Evolutionary conservation across 2,329 filamentous ascomycete species (phyloP).

Genomic region (Penicillium sp.): DNA sequence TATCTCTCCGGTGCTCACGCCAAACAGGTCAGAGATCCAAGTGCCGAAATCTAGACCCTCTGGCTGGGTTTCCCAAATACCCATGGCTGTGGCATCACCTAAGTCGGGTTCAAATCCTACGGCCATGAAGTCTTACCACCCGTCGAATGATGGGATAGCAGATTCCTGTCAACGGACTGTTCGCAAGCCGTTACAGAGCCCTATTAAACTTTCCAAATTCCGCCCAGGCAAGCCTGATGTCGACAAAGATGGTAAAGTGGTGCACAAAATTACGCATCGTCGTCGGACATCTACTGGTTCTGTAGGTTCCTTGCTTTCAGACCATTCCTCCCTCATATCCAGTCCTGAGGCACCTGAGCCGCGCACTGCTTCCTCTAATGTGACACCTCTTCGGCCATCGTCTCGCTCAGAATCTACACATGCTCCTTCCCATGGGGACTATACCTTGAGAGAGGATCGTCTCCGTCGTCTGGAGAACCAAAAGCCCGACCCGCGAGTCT

Average conservation of each 20-base stretch:
- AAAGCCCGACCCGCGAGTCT: conserved; percentile 17
- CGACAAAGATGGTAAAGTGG: conserved; percentile 14
- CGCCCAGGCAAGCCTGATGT: conserved; percentile 18
- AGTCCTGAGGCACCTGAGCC: conserved; percentile 24
- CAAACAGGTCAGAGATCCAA: background rate
- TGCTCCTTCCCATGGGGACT: conserved; percentile 17
- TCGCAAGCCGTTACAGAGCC: conserved; percentile 27
- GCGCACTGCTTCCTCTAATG: conserved; percentile 23
- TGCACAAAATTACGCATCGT: conserved; percentile 5
- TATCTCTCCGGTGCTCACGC: background rate
- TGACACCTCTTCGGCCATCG: conserved; percentile 19
- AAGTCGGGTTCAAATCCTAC: background rate
- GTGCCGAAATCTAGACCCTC: background rate
- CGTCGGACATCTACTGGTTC: conserved; percentile 27
- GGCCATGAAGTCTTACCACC: background rate
- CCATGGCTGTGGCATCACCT: conserved; percentile 1
- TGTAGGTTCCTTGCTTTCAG: conserved; percentile 24
- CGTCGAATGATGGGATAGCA: conserved; percentile 1
- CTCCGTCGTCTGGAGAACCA: conserved; percentile 24
- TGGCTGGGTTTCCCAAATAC: background rate
- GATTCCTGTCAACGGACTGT: conserved; percentile 7
- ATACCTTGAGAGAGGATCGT: conserved; percentile 27
- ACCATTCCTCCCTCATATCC: conserved; percentile 26
- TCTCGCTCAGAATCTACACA: conserved; percentile 16
- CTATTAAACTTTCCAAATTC: conserved; percentile 26